phyloP scores from a whole-genome alignment of 441 rosid species.

The Gossypium schwendimanii region DNA sequence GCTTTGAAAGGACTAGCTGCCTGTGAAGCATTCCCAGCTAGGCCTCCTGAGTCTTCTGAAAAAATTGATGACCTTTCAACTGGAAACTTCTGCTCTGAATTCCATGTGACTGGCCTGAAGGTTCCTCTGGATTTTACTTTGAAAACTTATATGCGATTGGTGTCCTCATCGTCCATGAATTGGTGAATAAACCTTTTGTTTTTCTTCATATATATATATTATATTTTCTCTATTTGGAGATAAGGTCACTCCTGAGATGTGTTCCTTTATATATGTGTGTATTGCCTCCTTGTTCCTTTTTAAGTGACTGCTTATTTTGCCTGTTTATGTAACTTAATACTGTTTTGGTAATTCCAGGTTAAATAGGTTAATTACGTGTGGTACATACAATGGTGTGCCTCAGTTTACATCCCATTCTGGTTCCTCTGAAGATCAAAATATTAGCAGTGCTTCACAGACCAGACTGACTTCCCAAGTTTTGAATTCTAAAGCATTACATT shows the following conservation, averaged over 20 bases:
- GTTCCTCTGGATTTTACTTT: conserved; percentile 81
- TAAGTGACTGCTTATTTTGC: background rate
- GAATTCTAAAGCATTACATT: conserved; percentile 55
- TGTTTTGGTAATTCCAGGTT: conserved; percentile 40
- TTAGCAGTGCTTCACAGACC: conserved; percentile 29
- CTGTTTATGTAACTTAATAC: conserved; percentile 8
- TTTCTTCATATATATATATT: background rate
- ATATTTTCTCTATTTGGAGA: background rate
- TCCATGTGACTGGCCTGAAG: conserved; percentile 45
- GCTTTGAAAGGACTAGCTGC: conserved; percentile 79
- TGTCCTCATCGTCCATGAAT: conserved; percentile 49
- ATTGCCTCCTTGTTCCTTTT: background rate
- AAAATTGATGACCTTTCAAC: conserved; percentile 32
- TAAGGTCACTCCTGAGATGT: background rate
- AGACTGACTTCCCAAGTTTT: conserved; percentile 31
- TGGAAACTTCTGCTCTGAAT: conserved; percentile 46
- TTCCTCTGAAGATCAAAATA: conserved; percentile 28
- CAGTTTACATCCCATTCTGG: conserved; percentile 27
- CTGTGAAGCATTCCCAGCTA: conserved; percentile 30
- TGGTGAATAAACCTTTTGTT: conserved; percentile 41
- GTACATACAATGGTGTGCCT: conserved; percentile 46
- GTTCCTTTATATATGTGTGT: background rate
- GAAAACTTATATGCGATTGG: conserved; percentile 67
- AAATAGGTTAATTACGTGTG: conserved; percentile 50
- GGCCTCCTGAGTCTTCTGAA: conserved; percentile 31